These are phyloP conservation scores for Gossypium bickii DNA, from an alignment of 345 rosid genomes.

Conservation along the genomic window DNA sequence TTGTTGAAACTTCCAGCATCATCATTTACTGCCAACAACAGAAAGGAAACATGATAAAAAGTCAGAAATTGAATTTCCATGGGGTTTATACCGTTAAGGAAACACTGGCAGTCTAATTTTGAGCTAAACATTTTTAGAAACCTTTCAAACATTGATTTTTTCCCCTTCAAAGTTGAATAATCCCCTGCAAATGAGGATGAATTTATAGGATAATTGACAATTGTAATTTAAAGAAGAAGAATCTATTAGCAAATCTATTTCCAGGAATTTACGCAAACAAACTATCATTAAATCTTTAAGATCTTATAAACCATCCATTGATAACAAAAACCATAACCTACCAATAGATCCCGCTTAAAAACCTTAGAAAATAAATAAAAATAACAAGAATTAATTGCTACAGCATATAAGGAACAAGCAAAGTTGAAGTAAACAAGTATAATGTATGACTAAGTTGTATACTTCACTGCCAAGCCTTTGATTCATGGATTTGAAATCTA, in stretches of 20 bases:
- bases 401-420: background rate
- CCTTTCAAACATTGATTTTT: background rate
- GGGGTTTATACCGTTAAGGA: background rate
- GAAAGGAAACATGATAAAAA: background rate
- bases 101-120: background rate
- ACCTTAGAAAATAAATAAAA: background rate
- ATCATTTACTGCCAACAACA: conserved; percentile 53
- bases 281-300: background rate
- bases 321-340: background rate
- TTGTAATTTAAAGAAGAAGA: background rate
- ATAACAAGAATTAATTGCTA: background rate
- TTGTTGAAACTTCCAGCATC: conserved; percentile 75
- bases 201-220: background rate
- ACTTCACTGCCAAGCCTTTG: background rate
- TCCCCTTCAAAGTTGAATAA: background rate
- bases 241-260: background rate
- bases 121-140: background rate
- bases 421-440: background rate
- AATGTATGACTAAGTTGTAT: background rate
- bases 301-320: background rate
- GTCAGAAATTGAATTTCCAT: background rate
- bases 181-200: background rate
- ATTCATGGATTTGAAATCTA: background rate
- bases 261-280: background rate
- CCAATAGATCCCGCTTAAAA: conserved; percentile 5